These are phyloP conservation scores for Acacia crassicarpa DNA, from an alignment of 306 rosid genomes.

Conservation along the genomic window DNA sequence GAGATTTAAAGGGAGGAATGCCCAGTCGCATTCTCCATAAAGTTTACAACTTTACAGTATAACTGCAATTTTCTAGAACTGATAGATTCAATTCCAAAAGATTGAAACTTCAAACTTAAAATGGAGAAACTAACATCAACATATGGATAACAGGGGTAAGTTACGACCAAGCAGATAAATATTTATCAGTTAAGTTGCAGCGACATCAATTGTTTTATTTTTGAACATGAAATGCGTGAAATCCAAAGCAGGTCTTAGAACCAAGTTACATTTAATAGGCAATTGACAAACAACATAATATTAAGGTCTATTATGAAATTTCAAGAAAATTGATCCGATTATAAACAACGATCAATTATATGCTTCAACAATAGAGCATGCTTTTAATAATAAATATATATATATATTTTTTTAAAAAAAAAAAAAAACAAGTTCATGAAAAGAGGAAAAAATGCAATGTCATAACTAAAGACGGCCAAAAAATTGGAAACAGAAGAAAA, in stretches of 20 bases:
- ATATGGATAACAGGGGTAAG: background rate
- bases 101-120: background rate
- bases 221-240: background rate
- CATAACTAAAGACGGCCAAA: background rate
- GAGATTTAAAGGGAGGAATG: slow-evolving; percentile 2
- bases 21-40: background rate
- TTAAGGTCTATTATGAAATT: slow-evolving; percentile 15
- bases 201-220: background rate
- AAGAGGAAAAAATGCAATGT: background rate
- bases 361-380: background rate
- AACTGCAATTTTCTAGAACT: background rate
- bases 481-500: background rate
- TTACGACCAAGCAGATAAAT: background rate
- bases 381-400: no score
- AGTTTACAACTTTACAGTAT: background rate
- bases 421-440: background rate
- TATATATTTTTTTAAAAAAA: background rate
- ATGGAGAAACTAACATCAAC: slow-evolving; percentile 16
- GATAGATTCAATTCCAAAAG: slow-evolving; percentile 10
- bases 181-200: slow-evolving; percentile 6
- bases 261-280: background rate
- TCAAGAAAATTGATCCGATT: slow-evolving; percentile 16
- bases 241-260: slow-evolving; percentile 4
- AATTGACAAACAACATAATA: background rate
- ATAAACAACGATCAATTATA: background rate